Percentiles rank a stretch among this genome's conserved stretches.
Evolutionary conservation across 192 early-diverging fungal species (phyloP).

Genomic region (Coemansia sp.): DNA sequence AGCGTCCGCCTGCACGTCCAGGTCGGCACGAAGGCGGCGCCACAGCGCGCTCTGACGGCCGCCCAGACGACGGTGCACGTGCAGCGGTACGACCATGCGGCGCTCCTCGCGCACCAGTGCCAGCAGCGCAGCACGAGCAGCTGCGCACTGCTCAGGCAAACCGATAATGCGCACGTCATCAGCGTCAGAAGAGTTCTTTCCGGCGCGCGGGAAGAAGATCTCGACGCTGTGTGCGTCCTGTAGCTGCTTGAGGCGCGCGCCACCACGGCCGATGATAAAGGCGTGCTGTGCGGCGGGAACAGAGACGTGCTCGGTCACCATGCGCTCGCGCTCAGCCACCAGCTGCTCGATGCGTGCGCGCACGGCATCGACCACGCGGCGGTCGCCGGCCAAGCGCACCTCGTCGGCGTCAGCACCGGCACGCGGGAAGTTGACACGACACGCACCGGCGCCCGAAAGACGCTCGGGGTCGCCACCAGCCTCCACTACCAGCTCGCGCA

Average conservation of each 20-base stretch:
- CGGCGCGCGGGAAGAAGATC: slow-evolving; percentile 61
- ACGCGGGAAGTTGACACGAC: slow-evolving; percentile 64
- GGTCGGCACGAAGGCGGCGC: slow-evolving; percentile 61
- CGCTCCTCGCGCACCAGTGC: slow-evolving; percentile 55
- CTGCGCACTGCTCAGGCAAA: slow-evolving; percentile 55
- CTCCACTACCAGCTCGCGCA: slow-evolving; percentile 61
- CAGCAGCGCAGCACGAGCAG: slow-evolving; percentile 45
- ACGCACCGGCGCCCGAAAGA: slow-evolving; percentile 46
- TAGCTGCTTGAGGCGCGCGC: slow-evolving; percentile 67
- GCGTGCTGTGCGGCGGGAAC: slow-evolving; percentile 77
- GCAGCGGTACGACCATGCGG: slow-evolving; percentile 53
- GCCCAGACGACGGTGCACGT: slow-evolving; percentile 57
- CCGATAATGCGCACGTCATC: slow-evolving; percentile 57
- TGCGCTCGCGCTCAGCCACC: slow-evolving; percentile 57
- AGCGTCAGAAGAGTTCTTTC: too few species aligned
- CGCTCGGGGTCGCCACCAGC: slow-evolving; percentile 59
- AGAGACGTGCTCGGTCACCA: slow-evolving; percentile 54
- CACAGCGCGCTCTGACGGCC: slow-evolving; percentile 53
- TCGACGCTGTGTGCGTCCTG: slow-evolving; percentile 64
- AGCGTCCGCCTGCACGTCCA: slow-evolving; percentile 59
- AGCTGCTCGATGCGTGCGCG: slow-evolving; percentile 51
- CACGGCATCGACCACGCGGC: slow-evolving; percentile 50
- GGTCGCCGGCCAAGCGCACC: slow-evolving; percentile 62
- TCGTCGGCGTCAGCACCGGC: slow-evolving; percentile 53
- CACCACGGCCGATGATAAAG: slow-evolving; percentile 78